A percentile compares a stretch with the other conserved stretches of the same genome.
phyloP scores from a whole-genome alignment of 805 yeast species.

The Yarrowia keelungensis region DNA sequence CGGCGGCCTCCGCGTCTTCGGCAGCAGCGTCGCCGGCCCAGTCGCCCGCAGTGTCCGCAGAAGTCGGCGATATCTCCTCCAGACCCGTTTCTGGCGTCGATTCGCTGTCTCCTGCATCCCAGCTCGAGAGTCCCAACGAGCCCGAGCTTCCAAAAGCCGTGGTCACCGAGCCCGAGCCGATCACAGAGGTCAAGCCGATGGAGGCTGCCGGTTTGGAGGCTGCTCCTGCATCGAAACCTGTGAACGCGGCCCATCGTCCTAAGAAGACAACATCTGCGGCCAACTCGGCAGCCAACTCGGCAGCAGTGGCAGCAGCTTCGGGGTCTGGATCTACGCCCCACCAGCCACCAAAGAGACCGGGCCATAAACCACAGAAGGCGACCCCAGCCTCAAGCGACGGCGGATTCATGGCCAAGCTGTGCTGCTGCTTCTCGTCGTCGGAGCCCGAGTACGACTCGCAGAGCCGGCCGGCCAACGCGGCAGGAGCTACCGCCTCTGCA shows the following conservation, averaged over 20 bases:
- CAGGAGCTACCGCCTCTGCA: constrained; percentile 9
- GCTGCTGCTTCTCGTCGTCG: constrained; percentile 26
- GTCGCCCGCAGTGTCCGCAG: constrained; percentile 36
- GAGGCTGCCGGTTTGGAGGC: neutral
- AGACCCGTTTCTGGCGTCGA: constrained; percentile 28
- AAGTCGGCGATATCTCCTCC: constrained; percentile 33
- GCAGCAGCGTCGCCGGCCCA: neutral
- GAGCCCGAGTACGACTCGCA: constrained; percentile 35
- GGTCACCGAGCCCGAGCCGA: constrained; percentile 8
- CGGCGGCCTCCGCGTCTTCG: neutral
- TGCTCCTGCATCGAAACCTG: constrained; percentile 1
- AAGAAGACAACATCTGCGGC: neutral
- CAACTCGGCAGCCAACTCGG: neutral
- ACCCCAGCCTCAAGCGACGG: neutral
- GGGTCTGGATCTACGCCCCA: constrained; percentile 10
- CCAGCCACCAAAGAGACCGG: constrained; percentile 32
- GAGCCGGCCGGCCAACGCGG: constrained; percentile 3
- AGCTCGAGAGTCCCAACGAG: neutral
- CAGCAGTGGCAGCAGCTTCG: constrained; percentile 9
- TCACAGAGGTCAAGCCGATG: neutral
- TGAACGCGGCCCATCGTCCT: neutral
- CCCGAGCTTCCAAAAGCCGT: constrained; percentile 4
- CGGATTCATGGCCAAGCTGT: constrained; percentile 15
- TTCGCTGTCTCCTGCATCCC: neutral
- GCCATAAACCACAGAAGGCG: constrained; percentile 11